Evolutionary conservation across 257 asterid genomes (phyloP), one percentile per base, ranked within the genome.

Genomic region (Datura wrightii): DNA sequence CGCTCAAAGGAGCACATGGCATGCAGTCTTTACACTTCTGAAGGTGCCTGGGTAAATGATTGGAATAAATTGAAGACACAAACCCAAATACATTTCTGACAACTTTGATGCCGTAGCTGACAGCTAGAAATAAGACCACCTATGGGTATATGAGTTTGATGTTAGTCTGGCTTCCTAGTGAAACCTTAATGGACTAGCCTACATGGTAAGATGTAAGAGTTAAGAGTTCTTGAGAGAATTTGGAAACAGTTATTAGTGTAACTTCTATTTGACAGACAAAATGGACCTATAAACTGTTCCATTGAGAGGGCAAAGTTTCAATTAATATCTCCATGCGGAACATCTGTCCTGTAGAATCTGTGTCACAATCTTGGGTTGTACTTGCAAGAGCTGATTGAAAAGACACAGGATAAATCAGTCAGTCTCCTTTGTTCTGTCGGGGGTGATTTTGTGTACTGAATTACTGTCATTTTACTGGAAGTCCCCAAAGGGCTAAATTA

Each of bases 361-460:
- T 72, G 31, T 3, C 15, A 76, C 31, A 76, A 24, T 50, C 46
- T 50, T 31, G 48, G 42, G 16, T 52, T 50, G 3, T 76, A 13
- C 82, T 50, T 76, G 82, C n/a, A 50, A 50, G 46, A 76, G 63
- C 82, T 50, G 46, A 76, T 52, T 24, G 82, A 74, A 74, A 74
- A 46, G 60, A 74, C 60, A 11, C 58, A 11, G 62, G 82, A 76
- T 76, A 31, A 48, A 50, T 60, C 81, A 13, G 31, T 63, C 62
- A 13, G 63, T 52, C 46, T 76, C 82, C 82, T 76, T 52, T 50
- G 62, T 31, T 50, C 46, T 50, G 31, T 31, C 46, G 50, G 63
- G 62, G 62, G 31, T 76, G 82, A 34, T 76, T 24, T 52, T 76
- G 24, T 13, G 82, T 76, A 31, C 82, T 52, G 31, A 76, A 14